Evolutionary conservation across 768 basidiomycete genomes (phyloP), one percentile per base, ranked within the genome.

Genomic region (Pholiota conissans): DNA sequence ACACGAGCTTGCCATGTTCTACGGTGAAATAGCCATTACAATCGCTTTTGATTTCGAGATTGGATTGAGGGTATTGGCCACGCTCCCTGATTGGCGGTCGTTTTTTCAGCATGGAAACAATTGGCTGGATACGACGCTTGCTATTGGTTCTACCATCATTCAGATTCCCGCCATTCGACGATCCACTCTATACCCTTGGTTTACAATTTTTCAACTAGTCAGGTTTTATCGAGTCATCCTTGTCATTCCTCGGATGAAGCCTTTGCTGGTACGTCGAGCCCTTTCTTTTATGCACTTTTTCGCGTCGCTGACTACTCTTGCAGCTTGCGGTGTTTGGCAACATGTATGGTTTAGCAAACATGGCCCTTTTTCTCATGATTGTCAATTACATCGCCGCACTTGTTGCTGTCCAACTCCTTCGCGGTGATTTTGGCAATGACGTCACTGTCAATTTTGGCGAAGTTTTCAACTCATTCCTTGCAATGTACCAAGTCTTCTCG

Each of bases 141-240:
- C 91, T 0, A 68, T 96, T 35, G 82, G 79, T 0, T 86, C 87
- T 10, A 88, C 79, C 46, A 74, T 95, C 64, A 91, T 97, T 13
- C 93, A 95, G 69, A 87, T 97, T 28, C 95, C 96, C 0, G 79
- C 66, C 14, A 87, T 98, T 22, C 80, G 82, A 52, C 59, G 78
- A 8, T 87, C 87, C 5, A 57, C 63, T 6, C 76, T 86, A 3
- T 96, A 95, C 66, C 83, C 88, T 0, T 98, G 96, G 96, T 80
- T 97, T 62, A 96, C 92, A 2, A 80, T 90, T 28, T 91, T 98
- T 64, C 91, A 93, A 68, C 76, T 97, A 13, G 78, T 79, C 63
- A 79, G 95, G 64, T 98, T 96, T 74, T 97, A 98, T 70, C 79
- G 95, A 2, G 92, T 97, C 45, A 93, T 98, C 65, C 69, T 98